A percentile compares a stretch with the other conserved stretches of the same genome.
Evolutionary conservation across 1,284 basidiomycete species (phyloP).

Genomic region (Waitea zeae): DNA sequence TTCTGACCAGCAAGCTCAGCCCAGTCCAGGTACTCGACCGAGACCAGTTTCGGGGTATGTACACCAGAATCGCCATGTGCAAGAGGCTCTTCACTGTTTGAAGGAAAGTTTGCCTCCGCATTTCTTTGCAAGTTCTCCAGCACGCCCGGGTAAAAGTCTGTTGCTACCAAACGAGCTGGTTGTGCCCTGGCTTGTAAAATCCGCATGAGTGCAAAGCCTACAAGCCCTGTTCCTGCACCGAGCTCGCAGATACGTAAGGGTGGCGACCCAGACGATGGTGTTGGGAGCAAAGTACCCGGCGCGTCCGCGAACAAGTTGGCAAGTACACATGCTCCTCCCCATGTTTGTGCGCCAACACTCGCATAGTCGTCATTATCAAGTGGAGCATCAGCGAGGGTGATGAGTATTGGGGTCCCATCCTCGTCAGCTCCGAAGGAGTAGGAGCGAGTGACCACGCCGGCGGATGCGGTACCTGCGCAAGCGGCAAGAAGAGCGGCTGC

Average conservation of each 20-base stretch:
- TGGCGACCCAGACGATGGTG: not conserved
- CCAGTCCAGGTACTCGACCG: constrained; percentile 46
- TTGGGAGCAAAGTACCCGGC: constrained; percentile 17
- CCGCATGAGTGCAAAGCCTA: constrained; percentile 50
- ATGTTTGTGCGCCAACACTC: constrained; percentile 79
- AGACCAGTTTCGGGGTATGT: constrained; percentile 12
- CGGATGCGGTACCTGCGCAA: constrained; percentile 21
- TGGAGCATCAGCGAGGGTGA: constrained; percentile 57
- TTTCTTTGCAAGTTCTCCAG: constrained; percentile 61
- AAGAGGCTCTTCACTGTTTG: not conserved
- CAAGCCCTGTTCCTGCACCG: constrained; percentile 77
- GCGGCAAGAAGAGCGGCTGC: constrained; percentile 31
- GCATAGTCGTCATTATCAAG: constrained; percentile 59
- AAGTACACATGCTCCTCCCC: constrained; percentile 76
- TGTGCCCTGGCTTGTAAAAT: constrained; percentile 17
- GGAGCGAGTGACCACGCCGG: constrained; percentile 20
- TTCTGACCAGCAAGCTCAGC: constrained; percentile 33
- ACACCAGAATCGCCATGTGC: too few species aligned
- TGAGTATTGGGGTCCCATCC: constrained; percentile 13
- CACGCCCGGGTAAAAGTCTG: constrained; percentile 66
- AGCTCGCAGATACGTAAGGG: constrained; percentile 57
- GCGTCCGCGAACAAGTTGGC: constrained; percentile 56
- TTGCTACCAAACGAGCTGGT: constrained; percentile 35
- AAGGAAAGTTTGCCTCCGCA: constrained; percentile 38
- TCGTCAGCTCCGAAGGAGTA: constrained; percentile 19